Base-by-base conservation (phyloP, 1,284 basidiomycete genomes). In the Golubevia sp. region DNA sequence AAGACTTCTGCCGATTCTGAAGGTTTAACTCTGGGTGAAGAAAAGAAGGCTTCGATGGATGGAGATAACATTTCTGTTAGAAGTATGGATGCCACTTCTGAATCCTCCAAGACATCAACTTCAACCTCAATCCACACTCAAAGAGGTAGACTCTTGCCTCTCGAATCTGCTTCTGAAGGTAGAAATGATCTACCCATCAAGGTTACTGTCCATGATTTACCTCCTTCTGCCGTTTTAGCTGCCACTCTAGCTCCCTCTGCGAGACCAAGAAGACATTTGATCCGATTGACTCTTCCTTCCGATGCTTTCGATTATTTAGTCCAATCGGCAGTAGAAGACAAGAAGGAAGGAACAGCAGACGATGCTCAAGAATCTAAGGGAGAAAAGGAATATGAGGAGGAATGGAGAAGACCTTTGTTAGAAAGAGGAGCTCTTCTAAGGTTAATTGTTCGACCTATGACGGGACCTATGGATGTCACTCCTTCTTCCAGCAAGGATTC, bases 141-240 rank as follows among this genome's bases (percentile, higher is more conserved):
- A 8, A 44, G 38, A 44, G 38, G 38, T 44, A 44, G 38, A 44
- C 38, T 44, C 11, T 44, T 49, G 18, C 68, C 68, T 8, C 66
- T 74, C 24, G 55, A 49, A 3, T 59, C 59, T 56, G 70, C 68
- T 1, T 53, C 66, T 1, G 61, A 66, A 25, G 24, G 52, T 15
- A 56, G 51, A 15, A 63, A 52, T 18, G 73, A 73, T n/a, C 54
- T 81, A 34, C 78, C 79, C 11, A 58, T 76, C 23, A 61, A 69
- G 23, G 61, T 76, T 23, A 58, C 58, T 11, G 67, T 76, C 7
- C 74, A 71, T 58, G 79, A 82, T 44, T 59, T 79, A 50, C 79
- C 78, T 8, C 78, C 79, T 6, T 76, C 75, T 25, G 78, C 79
- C 2, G 68, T 81, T n/a, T 68, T 79, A 6, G 79, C 77, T 0